Base-by-base conservation (phyloP, 192 early-diverging fungal species). In the Backusella psychrophila region DNA sequence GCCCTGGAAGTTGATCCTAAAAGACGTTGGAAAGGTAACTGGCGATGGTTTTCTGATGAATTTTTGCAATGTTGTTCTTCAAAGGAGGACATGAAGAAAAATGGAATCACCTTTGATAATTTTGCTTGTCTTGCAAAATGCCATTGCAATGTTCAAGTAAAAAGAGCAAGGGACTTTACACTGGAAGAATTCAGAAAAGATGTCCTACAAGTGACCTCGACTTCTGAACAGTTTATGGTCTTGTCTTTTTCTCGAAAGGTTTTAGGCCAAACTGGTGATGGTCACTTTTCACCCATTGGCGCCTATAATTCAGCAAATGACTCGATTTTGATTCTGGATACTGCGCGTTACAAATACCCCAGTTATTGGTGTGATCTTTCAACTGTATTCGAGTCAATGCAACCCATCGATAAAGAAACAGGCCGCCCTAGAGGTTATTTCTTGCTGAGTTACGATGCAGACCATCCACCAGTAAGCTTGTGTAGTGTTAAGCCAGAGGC, bases 261-360 rank as follows among this genome's bases (percentile, higher is more conserved):
- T 0, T 85, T 98, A 33, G 86, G 87, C 12, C 96, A 97, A 81
- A 98, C 96, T 1, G 97, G 97, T 35, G 96, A 97, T 78, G 97
- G 96, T 1, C 96, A 98, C 74, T 98, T 96, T 70, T 91, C 85
- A n/a, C 97, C 97, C 19, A 91, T 98, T 74, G 95, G 92, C 11
- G 94, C 90, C 5, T 97, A 93, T 76, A 89, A 95, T 65, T 85
- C 89, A 12, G 90, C 82, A n/a, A 80, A 85, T 6, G 88, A 93
- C 69, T 87, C 87, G 77, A 94, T 91, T 4, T 83, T 98, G 46
- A 93, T 98, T 6, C 81, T 97, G 23, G 97, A 98, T 77, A 94
- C 91, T 11, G 97, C 96, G 0, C 85, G 93, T 12, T 97, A 93
- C 86, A 96, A 97, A 85, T 97, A 97, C 74, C 97, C 97, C 12